Conservation (phyloP, 2,329 filamentous ascomycete species). For the Arthrobotrys pseudoclavata region DNA sequence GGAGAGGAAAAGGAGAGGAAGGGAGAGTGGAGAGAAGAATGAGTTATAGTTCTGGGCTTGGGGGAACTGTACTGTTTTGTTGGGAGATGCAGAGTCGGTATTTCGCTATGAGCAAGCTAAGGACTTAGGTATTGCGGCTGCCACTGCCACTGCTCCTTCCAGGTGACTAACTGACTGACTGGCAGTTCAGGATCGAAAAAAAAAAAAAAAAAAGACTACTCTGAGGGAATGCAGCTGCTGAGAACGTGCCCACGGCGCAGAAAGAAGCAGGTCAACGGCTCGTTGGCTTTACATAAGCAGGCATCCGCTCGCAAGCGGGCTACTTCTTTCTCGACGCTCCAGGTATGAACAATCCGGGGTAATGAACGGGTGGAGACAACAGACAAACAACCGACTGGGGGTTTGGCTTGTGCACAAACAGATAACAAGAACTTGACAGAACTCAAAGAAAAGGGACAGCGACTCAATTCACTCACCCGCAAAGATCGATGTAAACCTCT, state of each 20-base stretch:
- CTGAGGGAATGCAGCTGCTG: slow-evolving; percentile 5
- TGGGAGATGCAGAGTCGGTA: neutral
- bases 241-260: slow-evolving; percentile 7
- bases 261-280: slow-evolving; percentile 32
- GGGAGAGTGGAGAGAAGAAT: neutral
- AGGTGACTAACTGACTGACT: neutral
- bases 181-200: slow-evolving; percentile 10
- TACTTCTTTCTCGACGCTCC: slow-evolving; percentile 20
- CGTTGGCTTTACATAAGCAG: slow-evolving; percentile 31
- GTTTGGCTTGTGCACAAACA: neutral
- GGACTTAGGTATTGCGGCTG: neutral
- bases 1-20: neutral
- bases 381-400: slow-evolving; percentile 14
- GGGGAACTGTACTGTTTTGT: neutral
- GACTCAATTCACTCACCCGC: slow-evolving; percentile 14
- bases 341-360: slow-evolving; percentile 24
- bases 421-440: neutral
- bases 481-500: neutral
- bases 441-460: neutral
- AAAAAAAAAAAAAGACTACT: neutral
- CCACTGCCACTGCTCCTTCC: neutral
- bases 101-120: neutral
- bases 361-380: slow-evolving; percentile 18
- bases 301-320: slow-evolving; percentile 23
- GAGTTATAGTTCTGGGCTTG: slow-evolving; percentile 1